Percentiles rank a stretch among this genome's conserved stretches.
These are phyloP conservation scores for Saturnispora dispora DNA, from an alignment of 805 yeast species.

Conservation along the genomic window DNA sequence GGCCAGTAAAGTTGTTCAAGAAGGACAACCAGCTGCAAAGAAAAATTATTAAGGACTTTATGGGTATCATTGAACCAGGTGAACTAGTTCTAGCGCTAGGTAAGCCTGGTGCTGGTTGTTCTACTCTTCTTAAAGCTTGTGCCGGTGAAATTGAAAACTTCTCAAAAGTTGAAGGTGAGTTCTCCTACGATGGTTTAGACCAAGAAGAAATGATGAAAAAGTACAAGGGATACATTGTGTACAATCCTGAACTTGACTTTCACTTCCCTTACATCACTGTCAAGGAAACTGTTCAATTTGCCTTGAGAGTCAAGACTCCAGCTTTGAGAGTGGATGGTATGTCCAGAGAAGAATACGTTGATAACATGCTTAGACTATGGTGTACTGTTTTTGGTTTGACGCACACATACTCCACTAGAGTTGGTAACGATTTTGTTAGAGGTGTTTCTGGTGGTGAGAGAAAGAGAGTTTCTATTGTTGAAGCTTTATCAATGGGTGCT, in stretches of 20 bases:
- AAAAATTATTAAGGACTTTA: constrained; percentile 32
- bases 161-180: constrained; percentile 42
- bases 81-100: constrained; percentile 64
- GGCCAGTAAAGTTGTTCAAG: constrained; percentile 27
- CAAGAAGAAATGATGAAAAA: constrained; percentile 50
- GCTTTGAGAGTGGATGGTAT: constrained; percentile 33
- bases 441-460: constrained; percentile 69
- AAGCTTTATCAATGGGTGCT: constrained; percentile 47
- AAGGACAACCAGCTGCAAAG: constrained; percentile 27
- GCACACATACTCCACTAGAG: constrained; percentile 52
- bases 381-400: constrained; percentile 49
- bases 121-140: constrained; percentile 56
- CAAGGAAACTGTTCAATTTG: constrained; percentile 62
- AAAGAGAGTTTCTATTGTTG: constrained; percentile 62
- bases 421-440: constrained; percentile 57
- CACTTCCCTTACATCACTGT: constrained; percentile 76
- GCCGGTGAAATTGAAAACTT: constrained; percentile 42
- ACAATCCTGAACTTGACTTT: constrained; percentile 55
- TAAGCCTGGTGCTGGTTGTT: constrained; percentile 76
- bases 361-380: constrained; percentile 36
- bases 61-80: constrained; percentile 44
- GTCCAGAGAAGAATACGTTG: constrained; percentile 34
- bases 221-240: constrained; percentile 46
- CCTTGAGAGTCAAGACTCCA: constrained; percentile 63
- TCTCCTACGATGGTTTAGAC: constrained; percentile 55